Percentiles rank a stretch among this genome's conserved stretches.
Conservation (phyloP, 2,329 filamentous ascomycete species). For the Aspergillus nomiae region DNA sequence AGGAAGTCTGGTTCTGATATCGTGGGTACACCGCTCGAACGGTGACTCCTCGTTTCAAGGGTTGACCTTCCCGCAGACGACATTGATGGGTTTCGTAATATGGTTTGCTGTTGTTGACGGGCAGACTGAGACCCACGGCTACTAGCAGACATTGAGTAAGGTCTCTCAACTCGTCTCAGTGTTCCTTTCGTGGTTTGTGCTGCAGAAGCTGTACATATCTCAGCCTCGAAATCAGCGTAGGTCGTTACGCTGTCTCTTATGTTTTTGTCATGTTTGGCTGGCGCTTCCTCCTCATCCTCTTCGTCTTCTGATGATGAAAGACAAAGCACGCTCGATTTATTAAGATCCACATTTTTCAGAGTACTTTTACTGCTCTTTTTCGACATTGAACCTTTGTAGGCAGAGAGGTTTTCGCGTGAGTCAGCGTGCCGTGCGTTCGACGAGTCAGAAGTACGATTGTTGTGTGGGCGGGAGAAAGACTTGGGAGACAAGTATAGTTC, state of each 20-base stretch:
- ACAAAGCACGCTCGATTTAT: constrained; percentile 49
- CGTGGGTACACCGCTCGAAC: constrained; percentile 34
- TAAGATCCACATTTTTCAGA: constrained; percentile 43
- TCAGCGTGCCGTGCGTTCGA: constrained; percentile 23
- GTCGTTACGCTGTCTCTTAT: constrained; percentile 43
- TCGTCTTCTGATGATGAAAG: constrained; percentile 54
- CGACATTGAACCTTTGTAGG: constrained; percentile 27
- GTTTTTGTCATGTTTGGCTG: constrained; percentile 19
- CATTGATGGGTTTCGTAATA: constrained; percentile 26
- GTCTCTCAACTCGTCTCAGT: constrained; percentile 31
- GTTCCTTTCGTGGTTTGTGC: constrained; percentile 35
- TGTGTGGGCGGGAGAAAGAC: constrained; percentile 14
- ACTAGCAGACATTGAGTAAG: constrained; percentile 27
- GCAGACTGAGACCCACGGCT: constrained; percentile 27
- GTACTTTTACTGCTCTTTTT: constrained; percentile 43
- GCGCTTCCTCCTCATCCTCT: constrained; percentile 36
- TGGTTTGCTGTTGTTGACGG: constrained; percentile 19
- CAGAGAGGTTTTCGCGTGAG: constrained; percentile 16
- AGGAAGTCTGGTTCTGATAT: constrained; percentile 37
- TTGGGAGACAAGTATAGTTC: constrained; percentile 29
- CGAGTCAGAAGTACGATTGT: constrained; percentile 18
- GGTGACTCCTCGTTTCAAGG: constrained; percentile 23
- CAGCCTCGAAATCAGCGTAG: constrained; percentile 44
- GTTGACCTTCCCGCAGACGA: constrained; percentile 34
- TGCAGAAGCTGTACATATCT: constrained; percentile 46